Evolutionary conservation across 169 alveolate species (phyloP), one percentile per base, ranked within the genome.

Genomic region (Babesia bovis): DNA sequence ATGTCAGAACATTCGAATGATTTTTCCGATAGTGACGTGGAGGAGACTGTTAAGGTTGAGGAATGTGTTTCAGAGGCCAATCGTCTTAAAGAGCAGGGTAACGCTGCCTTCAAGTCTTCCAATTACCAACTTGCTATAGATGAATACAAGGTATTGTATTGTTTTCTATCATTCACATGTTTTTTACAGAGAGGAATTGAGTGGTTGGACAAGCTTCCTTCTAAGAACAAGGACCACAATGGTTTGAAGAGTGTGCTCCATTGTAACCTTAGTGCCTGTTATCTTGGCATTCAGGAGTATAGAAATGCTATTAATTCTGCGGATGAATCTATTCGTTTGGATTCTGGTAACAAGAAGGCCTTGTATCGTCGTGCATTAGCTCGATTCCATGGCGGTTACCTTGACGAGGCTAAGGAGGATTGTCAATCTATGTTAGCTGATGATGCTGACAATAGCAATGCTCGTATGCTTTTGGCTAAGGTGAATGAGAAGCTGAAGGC

Each of bases 341-440:
- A 81, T 42, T 30, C 76, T 13, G 53, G 55, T 5, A 81, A 81
- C 74, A 28, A 67, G 50, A 81, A 81, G 84, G 87, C 87, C 4
- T 52, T 63, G 15, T 81, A 81, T 45, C 84, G 88, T 19, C 32
- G 88, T 23, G 84, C 88, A 12, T 72, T 52, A 7, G 88, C 88
- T 5, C 26, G 61, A 26, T 71, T 71, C 63, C 58, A 70, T 45
- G 33, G 42, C 9, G 88, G 88, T 0, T 65, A 55, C 51, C 68
- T 66, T 28, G 88, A 70, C 45, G 82, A 81, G 67, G 88, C 88
- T n/a, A 47, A 66, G 72, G 23, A 30, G n/a, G 83, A 81, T 25
- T 69, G 84, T 49, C 30, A 50, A 44, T 30, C 35, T 19, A 60
- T 81, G 55, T 23, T 81, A 6, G 32, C 45, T 25, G 58, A 44